Percentiles rank a stretch among this genome's conserved stretches.
phyloP scores from a whole-genome alignment of 805 yeast species.

The Wickerhamiella qilinensis region DNA sequence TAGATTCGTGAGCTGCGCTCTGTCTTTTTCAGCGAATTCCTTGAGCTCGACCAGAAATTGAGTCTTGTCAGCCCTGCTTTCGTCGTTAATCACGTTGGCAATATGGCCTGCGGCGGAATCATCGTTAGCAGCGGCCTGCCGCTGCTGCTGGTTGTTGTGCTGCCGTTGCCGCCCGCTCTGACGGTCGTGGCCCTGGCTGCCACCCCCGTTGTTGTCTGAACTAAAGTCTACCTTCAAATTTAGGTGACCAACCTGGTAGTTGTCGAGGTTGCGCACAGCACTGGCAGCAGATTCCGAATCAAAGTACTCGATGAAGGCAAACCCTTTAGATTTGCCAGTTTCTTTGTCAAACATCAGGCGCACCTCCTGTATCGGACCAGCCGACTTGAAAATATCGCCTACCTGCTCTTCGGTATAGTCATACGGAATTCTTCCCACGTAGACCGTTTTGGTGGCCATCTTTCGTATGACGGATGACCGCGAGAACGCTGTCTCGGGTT shows the following conservation, averaged over 20 bases:
- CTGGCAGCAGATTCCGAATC: conserved; percentile 78
- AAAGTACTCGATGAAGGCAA: conserved; percentile 69
- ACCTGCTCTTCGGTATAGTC: conserved; percentile 92
- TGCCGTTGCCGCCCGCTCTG: conserved; percentile 1
- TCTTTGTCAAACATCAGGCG: conserved; percentile 71
- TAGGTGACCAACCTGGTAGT: conserved; percentile 58
- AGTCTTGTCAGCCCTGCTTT: conserved; percentile 26
- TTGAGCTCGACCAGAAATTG: conserved; percentile 42
- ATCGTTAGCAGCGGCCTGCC: not conserved
- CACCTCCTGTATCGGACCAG: conserved; percentile 70
- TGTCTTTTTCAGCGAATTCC: conserved; percentile 38
- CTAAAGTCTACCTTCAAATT: conserved; percentile 61
- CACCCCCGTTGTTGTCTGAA: conserved; percentile 26
- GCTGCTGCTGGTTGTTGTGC: not conserved
- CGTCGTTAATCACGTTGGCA: conserved; percentile 10
- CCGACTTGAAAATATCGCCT: conserved; percentile 66
- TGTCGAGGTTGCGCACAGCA: conserved; percentile 78
- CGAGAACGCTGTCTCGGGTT: too few species aligned
- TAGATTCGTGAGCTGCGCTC: conserved; percentile 41
- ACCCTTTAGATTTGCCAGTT: conserved; percentile 84
- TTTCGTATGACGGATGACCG: too few species aligned
- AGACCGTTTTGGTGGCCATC: conserved; percentile 29
- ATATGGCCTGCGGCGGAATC: conserved; percentile 23
- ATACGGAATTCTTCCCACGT: conserved; percentile 78
- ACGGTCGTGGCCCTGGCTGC: not conserved